Evolutionary conservation across 148 eudicot species (phyloP).

Genomic region (Arctostaphylos glauca): DNA sequence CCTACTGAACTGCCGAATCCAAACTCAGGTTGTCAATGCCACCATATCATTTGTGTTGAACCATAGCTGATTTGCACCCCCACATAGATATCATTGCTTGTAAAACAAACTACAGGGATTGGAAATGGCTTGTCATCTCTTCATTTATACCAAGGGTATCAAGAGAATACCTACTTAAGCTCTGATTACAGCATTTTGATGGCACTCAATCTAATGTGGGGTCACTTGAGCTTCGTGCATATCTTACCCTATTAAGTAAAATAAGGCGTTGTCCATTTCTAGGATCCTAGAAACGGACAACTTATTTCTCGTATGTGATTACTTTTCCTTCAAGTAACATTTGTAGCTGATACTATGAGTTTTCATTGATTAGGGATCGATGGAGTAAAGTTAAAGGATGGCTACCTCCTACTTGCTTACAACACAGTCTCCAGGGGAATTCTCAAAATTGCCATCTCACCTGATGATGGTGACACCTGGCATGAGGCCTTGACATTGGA

Average conservation of each 20-base stretch:
- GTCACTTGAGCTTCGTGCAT: not conserved
- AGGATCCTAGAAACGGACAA: not conserved
- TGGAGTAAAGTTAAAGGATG: constrained; percentile 77
- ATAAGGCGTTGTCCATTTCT: not conserved
- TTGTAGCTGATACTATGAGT: constrained; percentile 10
- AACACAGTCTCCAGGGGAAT: constrained; percentile 71
- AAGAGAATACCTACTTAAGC: not conserved
- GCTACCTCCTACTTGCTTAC: constrained; percentile 79
- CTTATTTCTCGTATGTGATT: not conserved
- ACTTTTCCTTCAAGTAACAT: not conserved
- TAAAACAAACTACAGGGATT: not conserved
- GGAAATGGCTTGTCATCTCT: not conserved
- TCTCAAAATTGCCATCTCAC: constrained; percentile 53
- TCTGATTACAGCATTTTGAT: not conserved
- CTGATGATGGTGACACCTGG: constrained; percentile 89
- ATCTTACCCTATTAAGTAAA: not conserved
- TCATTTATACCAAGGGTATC: not conserved
- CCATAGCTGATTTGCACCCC: not conserved
- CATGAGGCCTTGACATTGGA: constrained; percentile 65
- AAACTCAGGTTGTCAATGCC: constrained; percentile 66
- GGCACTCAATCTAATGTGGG: not conserved
- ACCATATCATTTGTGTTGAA: not conserved
- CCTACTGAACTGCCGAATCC: constrained; percentile 87
- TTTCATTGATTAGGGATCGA: constrained; percentile 67
- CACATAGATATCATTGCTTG: not conserved